Conservation (phyloP, 176 grass and related monocot genomes). For the Melocanna baccifera region DNA sequence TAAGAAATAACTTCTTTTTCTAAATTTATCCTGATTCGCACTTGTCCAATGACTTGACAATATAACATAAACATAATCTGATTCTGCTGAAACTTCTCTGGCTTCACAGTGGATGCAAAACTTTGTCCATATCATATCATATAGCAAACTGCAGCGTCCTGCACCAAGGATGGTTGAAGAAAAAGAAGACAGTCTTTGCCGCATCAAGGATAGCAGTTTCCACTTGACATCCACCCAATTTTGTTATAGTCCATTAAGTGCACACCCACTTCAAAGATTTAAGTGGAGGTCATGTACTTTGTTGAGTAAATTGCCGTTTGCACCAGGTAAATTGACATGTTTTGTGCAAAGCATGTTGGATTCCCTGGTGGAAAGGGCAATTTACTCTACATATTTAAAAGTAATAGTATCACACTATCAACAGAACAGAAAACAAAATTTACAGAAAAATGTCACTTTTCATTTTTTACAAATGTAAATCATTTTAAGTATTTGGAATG, state of each 20-base stretch:
- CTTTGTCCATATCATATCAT: constrained; percentile 20
- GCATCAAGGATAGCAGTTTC: constrained; percentile 19
- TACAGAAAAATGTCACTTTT: neutral
- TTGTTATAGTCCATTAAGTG: neutral
- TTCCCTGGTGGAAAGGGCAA: neutral
- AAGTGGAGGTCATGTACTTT: neutral
- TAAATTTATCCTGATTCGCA: constrained; percentile 55
- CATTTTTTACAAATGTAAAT: neutral
- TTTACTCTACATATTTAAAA: neutral
- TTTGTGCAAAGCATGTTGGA: neutral
- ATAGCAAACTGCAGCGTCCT: neutral
- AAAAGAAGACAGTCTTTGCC: neutral
- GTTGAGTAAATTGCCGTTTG: neutral
- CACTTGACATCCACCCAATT: neutral
- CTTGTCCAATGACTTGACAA: constrained; percentile 48
- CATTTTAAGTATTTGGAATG: neutral
- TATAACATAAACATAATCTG: constrained; percentile 32
- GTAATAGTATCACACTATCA: neutral
- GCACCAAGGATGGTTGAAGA: constrained; percentile 12
- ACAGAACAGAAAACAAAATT: neutral
- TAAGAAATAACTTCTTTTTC: constrained; percentile 62
- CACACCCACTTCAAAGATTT: neutral
- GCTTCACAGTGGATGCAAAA: constrained; percentile 4
- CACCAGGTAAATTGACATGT: neutral
- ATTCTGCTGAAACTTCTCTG: constrained; percentile 34